Evolutionary conservation across 768 basidiomycete species (phyloP).

Genomic region (Rhizopogon vinicolor): DNA sequence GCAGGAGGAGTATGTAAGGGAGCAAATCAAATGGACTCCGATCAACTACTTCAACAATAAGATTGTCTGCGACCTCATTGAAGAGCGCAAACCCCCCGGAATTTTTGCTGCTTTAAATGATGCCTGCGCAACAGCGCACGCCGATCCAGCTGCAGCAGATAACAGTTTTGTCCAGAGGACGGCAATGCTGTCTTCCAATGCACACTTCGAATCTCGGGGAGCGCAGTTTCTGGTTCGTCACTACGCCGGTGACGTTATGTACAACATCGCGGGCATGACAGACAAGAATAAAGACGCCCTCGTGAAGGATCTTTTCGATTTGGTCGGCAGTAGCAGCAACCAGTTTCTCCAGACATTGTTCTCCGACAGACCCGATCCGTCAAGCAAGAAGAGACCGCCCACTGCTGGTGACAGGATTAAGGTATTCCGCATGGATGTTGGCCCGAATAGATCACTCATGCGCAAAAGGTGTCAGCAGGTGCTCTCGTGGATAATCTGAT

Average conservation of each 20-base stretch:
- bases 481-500: slow-evolving; percentile 97
- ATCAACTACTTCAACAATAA: slow-evolving; percentile 99
- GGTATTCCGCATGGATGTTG: slow-evolving; percentile 33
- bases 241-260: slow-evolving; percentile 98
- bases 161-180: slow-evolving; percentile 95
- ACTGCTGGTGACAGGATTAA: slow-evolving; percentile 98
- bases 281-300: slow-evolving; percentile 99
- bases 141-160: slow-evolving; percentile 93
- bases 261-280: slow-evolving; percentile 96
- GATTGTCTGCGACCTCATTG: slow-evolving; percentile 97
- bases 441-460: not conserved
- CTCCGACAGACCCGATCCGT: slow-evolving; percentile 92
- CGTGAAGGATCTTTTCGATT: slow-evolving; percentile 90
- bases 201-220: slow-evolving; percentile 94
- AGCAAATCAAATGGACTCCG: slow-evolving; percentile 98
- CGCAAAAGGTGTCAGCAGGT: slow-evolving; percentile 74
- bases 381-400: slow-evolving; percentile 96
- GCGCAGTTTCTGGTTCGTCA: slow-evolving; percentile 93
- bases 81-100: slow-evolving; percentile 93
- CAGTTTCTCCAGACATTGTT: slow-evolving; percentile 85
- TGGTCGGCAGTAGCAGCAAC: slow-evolving; percentile 77
- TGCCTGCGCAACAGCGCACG: slow-evolving; percentile 98
- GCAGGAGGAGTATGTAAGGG: slow-evolving; percentile 97
- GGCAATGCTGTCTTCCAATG: slow-evolving; percentile 72
- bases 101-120: slow-evolving; percentile 98